Evolutionary conservation across 768 basidiomycete species (phyloP).

Genomic region (Leccinum barrowsii): DNA sequence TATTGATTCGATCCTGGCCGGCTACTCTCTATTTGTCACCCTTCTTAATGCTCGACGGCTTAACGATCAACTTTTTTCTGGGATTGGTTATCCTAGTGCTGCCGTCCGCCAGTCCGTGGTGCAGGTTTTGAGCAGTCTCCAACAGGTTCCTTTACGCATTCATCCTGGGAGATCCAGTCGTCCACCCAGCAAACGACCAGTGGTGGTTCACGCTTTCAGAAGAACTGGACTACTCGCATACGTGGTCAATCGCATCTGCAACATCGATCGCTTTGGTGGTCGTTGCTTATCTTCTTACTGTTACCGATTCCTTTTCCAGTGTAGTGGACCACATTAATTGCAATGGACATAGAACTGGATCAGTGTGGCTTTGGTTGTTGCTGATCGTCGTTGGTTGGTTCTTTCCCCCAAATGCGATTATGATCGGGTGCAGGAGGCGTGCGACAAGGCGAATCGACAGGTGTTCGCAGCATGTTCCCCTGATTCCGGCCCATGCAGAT

Average conservation of each 20-base stretch:
- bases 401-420: slow-evolving; percentile 40
- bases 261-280: slow-evolving; percentile 43
- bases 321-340: slow-evolving; percentile 23
- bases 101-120: slow-evolving; percentile 22
- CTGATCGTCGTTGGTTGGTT: slow-evolving; percentile 40
- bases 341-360: slow-evolving; percentile 38
- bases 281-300: slow-evolving; percentile 35
- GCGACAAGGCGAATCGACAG: slow-evolving; percentile 11
- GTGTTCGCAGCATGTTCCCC: not conserved
- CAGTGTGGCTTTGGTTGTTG: slow-evolving; percentile 43
- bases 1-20: slow-evolving; percentile 29
- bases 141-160: slow-evolving; percentile 39
- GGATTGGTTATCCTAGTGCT: slow-evolving; percentile 24
- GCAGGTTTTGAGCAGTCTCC: slow-evolving; percentile 36
- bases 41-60: slow-evolving; percentile 45
- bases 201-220: slow-evolving; percentile 39
- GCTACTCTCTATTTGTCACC: slow-evolving; percentile 43
- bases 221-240: slow-evolving; percentile 36
- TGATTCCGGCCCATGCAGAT: not conserved
- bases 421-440: slow-evolving; percentile 23
- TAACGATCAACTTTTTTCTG: slow-evolving; percentile 29
- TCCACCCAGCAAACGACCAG: slow-evolving; percentile 39
- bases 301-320: slow-evolving; percentile 15
- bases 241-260: slow-evolving; percentile 39
- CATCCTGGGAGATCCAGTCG: slow-evolving; percentile 23